phyloP scores from a whole-genome alignment of 2,329 filamentous ascomycete species.

The Cytospora mali region DNA sequence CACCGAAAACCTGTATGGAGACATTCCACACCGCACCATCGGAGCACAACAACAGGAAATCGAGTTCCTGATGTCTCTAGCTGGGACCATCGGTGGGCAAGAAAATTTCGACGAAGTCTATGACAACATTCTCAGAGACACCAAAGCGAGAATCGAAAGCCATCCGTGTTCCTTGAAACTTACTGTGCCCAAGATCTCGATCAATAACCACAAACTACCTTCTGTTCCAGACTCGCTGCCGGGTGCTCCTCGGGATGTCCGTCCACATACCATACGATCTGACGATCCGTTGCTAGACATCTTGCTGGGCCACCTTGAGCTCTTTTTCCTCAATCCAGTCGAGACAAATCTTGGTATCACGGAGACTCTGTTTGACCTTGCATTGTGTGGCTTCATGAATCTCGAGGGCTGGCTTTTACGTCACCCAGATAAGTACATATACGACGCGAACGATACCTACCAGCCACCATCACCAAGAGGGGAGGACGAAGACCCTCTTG shows the following conservation, averaged over 20 bases:
- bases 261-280: slow-evolving; percentile 61
- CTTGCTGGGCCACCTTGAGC: slow-evolving; percentile 70
- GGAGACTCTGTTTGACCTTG: slow-evolving; percentile 78
- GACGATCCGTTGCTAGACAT: slow-evolving; percentile 67
- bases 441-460: slow-evolving; percentile 47
- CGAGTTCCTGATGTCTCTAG: slow-evolving; percentile 69
- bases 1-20: slow-evolving; percentile 60
- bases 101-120: slow-evolving; percentile 75
- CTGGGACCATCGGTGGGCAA: slow-evolving; percentile 68
- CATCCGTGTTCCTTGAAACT: slow-evolving; percentile 73
- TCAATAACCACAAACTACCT: slow-evolving; percentile 59
- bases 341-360: slow-evolving; percentile 90
- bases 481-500: slow-evolving; percentile 38
- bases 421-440: slow-evolving; percentile 66
- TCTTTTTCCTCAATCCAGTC: slow-evolving; percentile 87
- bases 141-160: slow-evolving; percentile 67
- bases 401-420: slow-evolving; percentile 90
- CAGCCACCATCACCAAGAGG: slow-evolving; percentile 28
- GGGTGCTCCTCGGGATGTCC: slow-evolving; percentile 62
- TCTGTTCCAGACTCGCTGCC: slow-evolving; percentile 59
- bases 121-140: slow-evolving; percentile 71
- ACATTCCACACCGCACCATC: slow-evolving; percentile 63
- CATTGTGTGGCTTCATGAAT: slow-evolving; percentile 80
- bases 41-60: slow-evolving; percentile 77
- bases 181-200: slow-evolving; percentile 63